A percentile compares a stretch with the other conserved stretches of the same genome.
phyloP scores from a whole-genome alignment of 148 eudicot species.

The Heliamphora exappendiculata region DNA sequence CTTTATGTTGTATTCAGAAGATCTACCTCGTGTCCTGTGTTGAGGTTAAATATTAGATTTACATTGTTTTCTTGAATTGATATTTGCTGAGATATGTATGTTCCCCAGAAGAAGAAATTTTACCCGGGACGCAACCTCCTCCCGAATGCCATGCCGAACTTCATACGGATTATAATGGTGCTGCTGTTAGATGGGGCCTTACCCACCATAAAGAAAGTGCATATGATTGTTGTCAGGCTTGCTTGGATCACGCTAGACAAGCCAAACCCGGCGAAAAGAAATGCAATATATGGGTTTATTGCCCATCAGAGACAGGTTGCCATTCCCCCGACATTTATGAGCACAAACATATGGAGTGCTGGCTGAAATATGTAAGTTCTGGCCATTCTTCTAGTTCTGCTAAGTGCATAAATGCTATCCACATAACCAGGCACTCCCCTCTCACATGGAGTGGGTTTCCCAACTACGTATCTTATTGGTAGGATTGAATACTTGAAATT shows the following conservation, averaged over 20 bases:
- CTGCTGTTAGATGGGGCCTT: slow-evolving; percentile 91
- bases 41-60: background rate
- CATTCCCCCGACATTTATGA: slow-evolving; percentile 84
- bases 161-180: slow-evolving; percentile 83
- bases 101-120: slow-evolving; percentile 51
- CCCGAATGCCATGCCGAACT: slow-evolving; percentile 68
- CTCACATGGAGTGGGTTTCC: too few species aligned
- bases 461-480: too few species aligned
- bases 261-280: slow-evolving; percentile 64
- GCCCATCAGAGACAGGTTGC: slow-evolving; percentile 87
- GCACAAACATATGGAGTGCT: slow-evolving; percentile 83
- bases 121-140: slow-evolving; percentile 76
- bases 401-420: too few species aligned
- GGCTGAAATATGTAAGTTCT: slow-evolving; percentile 86
- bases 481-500: too few species aligned
- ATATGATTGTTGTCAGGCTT: slow-evolving; percentile 88
- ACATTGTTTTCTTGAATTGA: background rate
- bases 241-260: slow-evolving; percentile 71
- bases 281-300: slow-evolving; percentile 95
- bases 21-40: background rate
- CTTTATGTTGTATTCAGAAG: background rate
- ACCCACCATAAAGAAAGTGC: slow-evolving; percentile 92
- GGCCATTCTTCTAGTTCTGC: background rate
- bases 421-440: too few species aligned
- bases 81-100: background rate